These are phyloP conservation scores for Conoideocrella luteorostrata DNA, from an alignment of 2,329 filamentous ascomycete genomes.

Conservation along the genomic window DNA sequence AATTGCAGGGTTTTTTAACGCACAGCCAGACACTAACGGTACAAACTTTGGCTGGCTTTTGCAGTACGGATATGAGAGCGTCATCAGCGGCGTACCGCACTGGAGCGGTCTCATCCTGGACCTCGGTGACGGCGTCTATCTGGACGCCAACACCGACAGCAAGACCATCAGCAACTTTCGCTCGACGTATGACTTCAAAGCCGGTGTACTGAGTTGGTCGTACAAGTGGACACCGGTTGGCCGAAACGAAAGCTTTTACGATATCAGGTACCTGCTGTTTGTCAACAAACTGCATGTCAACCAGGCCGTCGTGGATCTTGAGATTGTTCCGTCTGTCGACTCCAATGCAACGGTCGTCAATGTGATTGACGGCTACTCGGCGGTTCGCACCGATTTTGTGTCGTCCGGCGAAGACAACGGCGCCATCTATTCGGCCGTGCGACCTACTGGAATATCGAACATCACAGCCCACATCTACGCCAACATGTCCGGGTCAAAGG, in stretches of 20 bases:
- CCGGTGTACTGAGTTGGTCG: constrained; percentile 56
- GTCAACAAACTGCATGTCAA: constrained; percentile 58
- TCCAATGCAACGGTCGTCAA: constrained; percentile 56
- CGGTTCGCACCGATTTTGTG: constrained; percentile 56
- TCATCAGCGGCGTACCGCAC: constrained; percentile 66
- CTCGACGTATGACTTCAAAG: constrained; percentile 55
- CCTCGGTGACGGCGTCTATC: constrained; percentile 40
- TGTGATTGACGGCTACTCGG: constrained; percentile 60
- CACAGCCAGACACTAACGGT: constrained; percentile 48
- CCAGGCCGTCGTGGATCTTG: constrained; percentile 6
- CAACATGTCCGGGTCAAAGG: constrained; percentile 32
- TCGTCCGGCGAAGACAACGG: constrained; percentile 48
- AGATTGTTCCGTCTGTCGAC: constrained; percentile 36
- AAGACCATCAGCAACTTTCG: constrained; percentile 53
- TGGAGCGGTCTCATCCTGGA: constrained; percentile 41
- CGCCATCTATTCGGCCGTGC: constrained; percentile 58
- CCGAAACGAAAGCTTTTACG: constrained; percentile 37
- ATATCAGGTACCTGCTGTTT: constrained; percentile 60
- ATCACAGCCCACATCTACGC: constrained; percentile 50
- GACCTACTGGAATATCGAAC: constrained; percentile 53
- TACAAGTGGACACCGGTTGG: constrained; percentile 58
- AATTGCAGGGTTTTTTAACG: constrained; percentile 61
- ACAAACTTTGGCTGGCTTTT: constrained; percentile 63
- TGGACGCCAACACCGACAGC: constrained; percentile 55
- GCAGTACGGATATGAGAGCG: constrained; percentile 55